These are phyloP conservation scores for Solanum rostratum DNA, from an alignment of 257 asterid species.

Conservation along the genomic window DNA sequence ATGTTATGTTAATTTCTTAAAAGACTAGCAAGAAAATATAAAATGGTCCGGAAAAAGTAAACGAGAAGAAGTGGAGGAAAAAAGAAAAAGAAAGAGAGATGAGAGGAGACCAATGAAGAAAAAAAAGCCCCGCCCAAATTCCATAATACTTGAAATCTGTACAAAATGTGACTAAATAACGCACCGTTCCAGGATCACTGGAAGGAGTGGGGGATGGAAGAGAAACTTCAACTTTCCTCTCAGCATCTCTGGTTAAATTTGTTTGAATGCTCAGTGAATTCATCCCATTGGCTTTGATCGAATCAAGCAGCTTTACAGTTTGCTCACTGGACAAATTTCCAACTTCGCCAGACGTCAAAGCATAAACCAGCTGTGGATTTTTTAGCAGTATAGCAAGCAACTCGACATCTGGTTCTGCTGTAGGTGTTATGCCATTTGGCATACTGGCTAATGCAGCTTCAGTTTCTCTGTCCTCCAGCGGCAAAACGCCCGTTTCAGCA, in stretches of 20 bases:
- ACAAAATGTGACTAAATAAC: constrained; percentile 63
- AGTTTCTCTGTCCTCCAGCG: constrained; percentile 6
- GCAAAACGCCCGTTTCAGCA: constrained; percentile 21
- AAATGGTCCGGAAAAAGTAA: not conserved
- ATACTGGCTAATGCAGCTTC: constrained; percentile 25
- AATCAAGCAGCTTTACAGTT: constrained; percentile 72
- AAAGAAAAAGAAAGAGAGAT: not conserved
- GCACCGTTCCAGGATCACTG: constrained; percentile 87
- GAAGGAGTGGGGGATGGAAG: constrained; percentile 99
- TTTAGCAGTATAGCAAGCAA: constrained; percentile 79
- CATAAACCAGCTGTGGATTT: constrained; percentile 82
- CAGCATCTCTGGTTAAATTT: constrained; percentile 28
- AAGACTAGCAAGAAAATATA: not conserved
- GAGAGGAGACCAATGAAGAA: not conserved
- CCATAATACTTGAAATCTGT: constrained; percentile 16
- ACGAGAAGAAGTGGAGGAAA: not conserved
- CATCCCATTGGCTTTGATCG: constrained; percentile 58
- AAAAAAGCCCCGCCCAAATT: not conserved
- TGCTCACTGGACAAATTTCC: constrained; percentile 53
- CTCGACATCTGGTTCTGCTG: constrained; percentile 74
- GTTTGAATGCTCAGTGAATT: constrained; percentile 30
- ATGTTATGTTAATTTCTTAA: not conserved
- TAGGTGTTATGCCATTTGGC: constrained; percentile 16
- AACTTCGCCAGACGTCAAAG: constrained; percentile 78
- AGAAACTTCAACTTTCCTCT: constrained; percentile 68